Base-by-base conservation (phyloP, 2,329 filamentous ascomycete genomes). In the Emergomyces orientalis region DNA sequence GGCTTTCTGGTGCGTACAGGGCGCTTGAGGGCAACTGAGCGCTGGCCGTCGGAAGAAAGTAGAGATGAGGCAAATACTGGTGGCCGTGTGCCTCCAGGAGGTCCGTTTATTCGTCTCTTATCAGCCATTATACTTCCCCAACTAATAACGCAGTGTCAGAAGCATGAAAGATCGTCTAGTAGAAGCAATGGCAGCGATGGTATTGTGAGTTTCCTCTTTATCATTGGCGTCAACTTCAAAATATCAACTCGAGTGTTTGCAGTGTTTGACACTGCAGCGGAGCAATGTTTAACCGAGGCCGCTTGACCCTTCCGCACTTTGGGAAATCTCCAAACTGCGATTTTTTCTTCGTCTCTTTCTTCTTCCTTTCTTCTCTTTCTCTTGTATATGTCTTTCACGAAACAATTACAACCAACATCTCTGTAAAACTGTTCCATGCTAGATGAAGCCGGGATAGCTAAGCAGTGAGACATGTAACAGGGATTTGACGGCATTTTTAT, bases 31-130 rank as follows among this genome's bases (percentile, higher is more conserved):
- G 78, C 70, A 41, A 75, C 68, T 55, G 78, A 75, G 30, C 77
- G 75, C 14, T 80, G 76, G 67, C 85, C 76, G 51, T 78, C 75
- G 19, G 78, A 71, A 30, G 79, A 78, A 63, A 77, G 77, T 59
- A 73, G 66, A 9, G 71, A 67, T 8, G 74, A 74, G 59, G 79
- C 83, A 72, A 87, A 97, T 3, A 91, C 78, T 0, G 91, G 90
- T 19, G 91, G 84, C 41, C 82, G 77, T 9, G 91, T 97, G 34
- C 85, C 84, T 61, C 90, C 89, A 49, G 86, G 81, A 7, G 94
- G 94, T 5, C 91, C 91, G 77, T 97, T 97, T 68, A 96, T 86
- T 70, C 94, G 86, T 77, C 93, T 87, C 75, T 92, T 86, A 75
- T 99, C 94, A 63, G 88, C 81, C 89, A 92, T 91, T 62, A 69